phyloP scores from a whole-genome alignment of 2,329 filamentous ascomycete genomes.

The Penicillium sp. region DNA sequence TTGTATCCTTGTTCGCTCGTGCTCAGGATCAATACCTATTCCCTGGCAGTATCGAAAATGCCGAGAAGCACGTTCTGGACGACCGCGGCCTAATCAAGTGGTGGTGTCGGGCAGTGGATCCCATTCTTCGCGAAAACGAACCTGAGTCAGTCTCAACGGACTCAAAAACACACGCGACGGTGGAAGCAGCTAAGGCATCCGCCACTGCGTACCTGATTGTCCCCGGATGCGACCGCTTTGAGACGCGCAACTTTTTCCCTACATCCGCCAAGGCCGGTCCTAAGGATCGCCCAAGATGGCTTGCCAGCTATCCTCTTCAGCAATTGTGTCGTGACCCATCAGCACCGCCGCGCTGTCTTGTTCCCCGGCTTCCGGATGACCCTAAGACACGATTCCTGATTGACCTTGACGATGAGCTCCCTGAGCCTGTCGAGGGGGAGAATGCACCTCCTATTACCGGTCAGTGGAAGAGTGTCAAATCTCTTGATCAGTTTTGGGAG shows the following conservation, averaged over 20 bases:
- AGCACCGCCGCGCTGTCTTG: constrained; percentile 79
- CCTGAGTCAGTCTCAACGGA: constrained; percentile 49
- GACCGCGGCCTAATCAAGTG: constrained; percentile 89
- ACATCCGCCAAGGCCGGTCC: constrained; percentile 50
- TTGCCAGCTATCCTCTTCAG: constrained; percentile 72
- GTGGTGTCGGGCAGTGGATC: constrained; percentile 91
- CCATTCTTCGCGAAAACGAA: constrained; percentile 63
- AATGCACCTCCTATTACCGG: constrained; percentile 59
- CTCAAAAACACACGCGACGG: constrained; percentile 35
- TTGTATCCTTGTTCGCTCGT: constrained; percentile 89
- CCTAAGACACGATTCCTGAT: constrained; percentile 89
- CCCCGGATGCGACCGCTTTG: constrained; percentile 81
- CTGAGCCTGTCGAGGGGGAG: constrained; percentile 40
- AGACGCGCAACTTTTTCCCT: constrained; percentile 81
- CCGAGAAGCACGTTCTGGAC: constrained; percentile 86
- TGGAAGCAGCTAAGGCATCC: constrained; percentile 42
- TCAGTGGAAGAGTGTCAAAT: constrained; percentile 82
- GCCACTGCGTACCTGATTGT: constrained; percentile 84
- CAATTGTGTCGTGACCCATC: constrained; percentile 72
- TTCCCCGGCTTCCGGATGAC: constrained; percentile 92
- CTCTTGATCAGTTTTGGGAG: constrained; percentile 95
- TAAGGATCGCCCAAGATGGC: constrained; percentile 50
- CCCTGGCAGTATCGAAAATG: constrained; percentile 85
- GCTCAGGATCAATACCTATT: constrained; percentile 95
- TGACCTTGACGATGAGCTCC: constrained; percentile 84